Percentiles rank a stretch among this genome's conserved stretches.
Conservation (phyloP, 345 rosid genomes). For the Turritis glabra region DNA sequence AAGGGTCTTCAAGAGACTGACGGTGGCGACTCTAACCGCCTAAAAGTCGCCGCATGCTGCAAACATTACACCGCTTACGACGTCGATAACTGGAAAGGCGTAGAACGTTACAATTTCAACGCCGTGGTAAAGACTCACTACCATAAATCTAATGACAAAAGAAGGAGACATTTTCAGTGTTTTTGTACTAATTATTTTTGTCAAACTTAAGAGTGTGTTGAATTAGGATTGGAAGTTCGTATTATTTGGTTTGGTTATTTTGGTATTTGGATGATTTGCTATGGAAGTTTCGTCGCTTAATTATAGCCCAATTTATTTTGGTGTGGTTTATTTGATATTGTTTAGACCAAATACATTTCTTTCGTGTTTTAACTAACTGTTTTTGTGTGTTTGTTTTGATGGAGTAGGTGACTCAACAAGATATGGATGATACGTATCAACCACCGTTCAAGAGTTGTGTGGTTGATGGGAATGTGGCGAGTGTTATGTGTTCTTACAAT, state of each 20-base stretch:
- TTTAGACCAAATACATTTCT: not conserved
- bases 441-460: constrained; percentile 98
- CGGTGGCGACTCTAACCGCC: constrained; percentile 48
- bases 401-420: constrained; percentile 83
- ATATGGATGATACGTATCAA: constrained; percentile 91
- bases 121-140: constrained; percentile 61
- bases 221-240: not conserved
- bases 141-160: not conserved
- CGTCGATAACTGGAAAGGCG: constrained; percentile 86
- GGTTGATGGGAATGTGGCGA: constrained; percentile 91
- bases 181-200: not conserved
- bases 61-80: constrained; percentile 97
- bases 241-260: too few species aligned
- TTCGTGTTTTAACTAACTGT: not conserved
- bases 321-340: too few species aligned
- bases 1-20: constrained; percentile 76
- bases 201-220: not conserved
- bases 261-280: too few species aligned
- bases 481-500: constrained; percentile 98
- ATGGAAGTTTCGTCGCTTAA: too few species aligned
- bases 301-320: too few species aligned
- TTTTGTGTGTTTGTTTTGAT: not conserved
- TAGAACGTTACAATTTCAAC: constrained; percentile 67
- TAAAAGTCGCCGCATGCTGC: constrained; percentile 95
- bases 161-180: not conserved